A percentile compares a stretch with the other conserved stretches of the same genome.
These are phyloP conservation scores for Sarocladium oryzae DNA, from an alignment of 2,329 filamentous ascomycete genomes.

Conservation along the genomic window DNA sequence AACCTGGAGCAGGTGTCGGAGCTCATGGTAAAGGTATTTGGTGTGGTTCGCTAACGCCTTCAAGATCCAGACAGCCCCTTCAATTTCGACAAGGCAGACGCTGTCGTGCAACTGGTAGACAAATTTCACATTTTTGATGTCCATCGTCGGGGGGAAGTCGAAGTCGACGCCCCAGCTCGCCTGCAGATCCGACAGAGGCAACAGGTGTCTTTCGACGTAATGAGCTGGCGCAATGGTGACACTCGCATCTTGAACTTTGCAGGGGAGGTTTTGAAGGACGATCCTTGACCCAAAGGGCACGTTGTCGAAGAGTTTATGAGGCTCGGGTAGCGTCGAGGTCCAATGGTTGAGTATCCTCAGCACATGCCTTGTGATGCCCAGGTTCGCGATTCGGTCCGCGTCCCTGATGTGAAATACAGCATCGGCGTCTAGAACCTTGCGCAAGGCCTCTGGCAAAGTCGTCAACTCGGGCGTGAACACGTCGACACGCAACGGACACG, in stretches of 20 bases:
- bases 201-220: slow-evolving; percentile 45
- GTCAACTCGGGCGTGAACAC: slow-evolving; percentile 49
- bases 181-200: slow-evolving; percentile 35
- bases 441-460: slow-evolving; percentile 32
- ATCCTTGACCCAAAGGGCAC: slow-evolving; percentile 53
- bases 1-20: slow-evolving; percentile 47
- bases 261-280: slow-evolving; percentile 44
- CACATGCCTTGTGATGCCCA: slow-evolving; percentile 48
- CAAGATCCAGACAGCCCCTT: slow-evolving; percentile 41
- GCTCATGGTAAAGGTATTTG: slow-evolving; percentile 57
- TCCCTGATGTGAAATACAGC: slow-evolving; percentile 51
- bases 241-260: slow-evolving; percentile 37
- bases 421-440: slow-evolving; percentile 40
- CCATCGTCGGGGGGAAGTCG: slow-evolving; percentile 37
- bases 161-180: slow-evolving; percentile 36
- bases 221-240: slow-evolving; percentile 44
- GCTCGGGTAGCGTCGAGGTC: slow-evolving; percentile 29
- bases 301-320: slow-evolving; percentile 30
- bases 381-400: slow-evolving; percentile 35
- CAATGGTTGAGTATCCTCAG: slow-evolving; percentile 47
- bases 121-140: slow-evolving; percentile 44
- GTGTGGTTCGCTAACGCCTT: slow-evolving; percentile 52
- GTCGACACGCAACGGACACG: slow-evolving; percentile 49
- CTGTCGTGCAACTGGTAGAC: slow-evolving; percentile 52
- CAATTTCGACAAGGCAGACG: slow-evolving; percentile 45